A percentile compares a stretch with the other conserved stretches of the same genome.
Conservation (phyloP, 2,329 filamentous ascomycete species). For the Trichoderma sp. region DNA sequence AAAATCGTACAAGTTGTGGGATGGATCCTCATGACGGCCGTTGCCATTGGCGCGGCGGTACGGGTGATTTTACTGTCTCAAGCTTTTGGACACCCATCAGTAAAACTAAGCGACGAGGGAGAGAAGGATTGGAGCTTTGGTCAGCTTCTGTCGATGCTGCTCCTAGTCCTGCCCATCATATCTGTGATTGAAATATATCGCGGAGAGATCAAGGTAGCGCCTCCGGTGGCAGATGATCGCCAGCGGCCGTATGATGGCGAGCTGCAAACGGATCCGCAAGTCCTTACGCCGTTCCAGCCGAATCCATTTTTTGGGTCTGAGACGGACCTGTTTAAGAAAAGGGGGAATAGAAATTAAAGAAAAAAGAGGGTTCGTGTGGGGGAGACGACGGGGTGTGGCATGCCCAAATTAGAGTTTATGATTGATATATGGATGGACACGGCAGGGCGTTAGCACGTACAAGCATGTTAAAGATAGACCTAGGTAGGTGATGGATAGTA, state of each 20-base stretch:
- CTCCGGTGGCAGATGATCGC: constrained; percentile 47
- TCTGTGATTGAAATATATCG: constrained; percentile 62
- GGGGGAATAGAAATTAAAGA: constrained; percentile 15
- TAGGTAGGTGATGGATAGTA: too few species aligned
- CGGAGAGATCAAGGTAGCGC: constrained; percentile 52
- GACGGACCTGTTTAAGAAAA: constrained; percentile 44
- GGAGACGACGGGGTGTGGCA: background rate
- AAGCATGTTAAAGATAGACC: background rate
- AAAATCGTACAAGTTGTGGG: constrained; percentile 58
- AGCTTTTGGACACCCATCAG: constrained; percentile 60
- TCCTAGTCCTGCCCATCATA: constrained; percentile 63
- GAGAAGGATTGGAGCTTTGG: constrained; percentile 67
- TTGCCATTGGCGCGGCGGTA: constrained; percentile 61
- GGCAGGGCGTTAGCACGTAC: background rate
- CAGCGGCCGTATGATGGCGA: constrained; percentile 48
- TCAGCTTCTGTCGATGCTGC: constrained; percentile 61
- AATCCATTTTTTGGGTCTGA: constrained; percentile 50
- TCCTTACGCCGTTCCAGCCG: constrained; percentile 46
- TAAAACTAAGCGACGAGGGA: constrained; percentile 54
- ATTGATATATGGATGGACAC: background rate
- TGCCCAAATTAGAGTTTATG: constrained; percentile 13
- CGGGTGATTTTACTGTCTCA: constrained; percentile 62
- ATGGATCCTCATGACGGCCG: constrained; percentile 58
- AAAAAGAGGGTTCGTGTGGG: background rate
- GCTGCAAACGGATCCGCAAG: constrained; percentile 39